phyloP scores from a whole-genome alignment of 2,329 filamentous ascomycete genomes.

The Cyphellophora europaea region DNA sequence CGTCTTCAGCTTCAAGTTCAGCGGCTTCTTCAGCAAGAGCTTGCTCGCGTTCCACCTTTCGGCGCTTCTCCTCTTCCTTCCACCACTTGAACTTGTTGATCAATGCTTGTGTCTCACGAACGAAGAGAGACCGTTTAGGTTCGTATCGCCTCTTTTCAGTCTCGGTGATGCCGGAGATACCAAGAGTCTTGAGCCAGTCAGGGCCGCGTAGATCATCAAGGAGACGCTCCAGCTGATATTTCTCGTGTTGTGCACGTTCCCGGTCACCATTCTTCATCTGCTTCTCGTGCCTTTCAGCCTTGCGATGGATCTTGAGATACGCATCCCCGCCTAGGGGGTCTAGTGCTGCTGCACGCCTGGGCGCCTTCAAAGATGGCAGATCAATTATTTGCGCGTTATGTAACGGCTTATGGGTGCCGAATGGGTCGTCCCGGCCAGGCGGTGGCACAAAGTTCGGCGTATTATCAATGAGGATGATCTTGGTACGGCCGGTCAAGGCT shows the following conservation, averaged over 20 bases:
- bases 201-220: slow-evolving; percentile 79
- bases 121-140: slow-evolving; percentile 74
- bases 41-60: slow-evolving; percentile 67
- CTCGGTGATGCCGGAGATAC: slow-evolving; percentile 76
- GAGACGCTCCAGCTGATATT: slow-evolving; percentile 54
- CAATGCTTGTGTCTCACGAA: slow-evolving; percentile 70
- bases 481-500: slow-evolving; percentile 61
- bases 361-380: slow-evolving; percentile 20
- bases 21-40: slow-evolving; percentile 39
- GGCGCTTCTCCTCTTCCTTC: slow-evolving; percentile 80
- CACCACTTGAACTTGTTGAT: slow-evolving; percentile 81
- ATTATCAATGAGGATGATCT: slow-evolving; percentile 61
- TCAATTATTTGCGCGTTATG: slow-evolving; percentile 34
- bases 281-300: slow-evolving; percentile 57
- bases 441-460: slow-evolving; percentile 20
- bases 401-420: slow-evolving; percentile 25
- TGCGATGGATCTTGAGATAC: slow-evolving; percentile 50
- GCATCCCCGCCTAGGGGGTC: slow-evolving; percentile 50
- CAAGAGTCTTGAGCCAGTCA: slow-evolving; percentile 90
- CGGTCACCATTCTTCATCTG: slow-evolving; percentile 60
- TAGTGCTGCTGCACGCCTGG: slow-evolving; percentile 14
- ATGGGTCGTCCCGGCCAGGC: slow-evolving; percentile 19
- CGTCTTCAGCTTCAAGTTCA: slow-evolving; percentile 36
- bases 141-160: slow-evolving; percentile 79
- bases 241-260: slow-evolving; percentile 57